Evolutionary conservation across 129 eudicot genomes (phyloP).

Genomic region (Mikania micrantha): DNA sequence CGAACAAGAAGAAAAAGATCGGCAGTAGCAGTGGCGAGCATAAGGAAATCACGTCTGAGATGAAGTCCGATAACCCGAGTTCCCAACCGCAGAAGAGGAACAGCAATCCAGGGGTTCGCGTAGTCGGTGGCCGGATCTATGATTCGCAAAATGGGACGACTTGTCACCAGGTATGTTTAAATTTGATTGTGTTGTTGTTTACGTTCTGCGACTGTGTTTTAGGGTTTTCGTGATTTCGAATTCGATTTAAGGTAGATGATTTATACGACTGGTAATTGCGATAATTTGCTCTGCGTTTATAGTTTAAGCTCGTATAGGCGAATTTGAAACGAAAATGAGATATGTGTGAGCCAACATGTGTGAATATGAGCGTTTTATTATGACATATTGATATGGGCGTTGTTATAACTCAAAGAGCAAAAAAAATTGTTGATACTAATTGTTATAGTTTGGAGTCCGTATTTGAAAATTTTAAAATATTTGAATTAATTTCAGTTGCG

Average conservation of each 20-base stretch:
- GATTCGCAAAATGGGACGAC: slow-evolving; percentile 65
- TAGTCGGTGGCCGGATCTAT: slow-evolving; percentile 46
- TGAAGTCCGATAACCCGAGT: not conserved
- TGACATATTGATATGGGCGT: not conserved
- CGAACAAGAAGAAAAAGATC: slow-evolving; percentile 7
- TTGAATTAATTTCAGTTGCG: not conserved
- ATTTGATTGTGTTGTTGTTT: not conserved
- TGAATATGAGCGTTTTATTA: too few species aligned
- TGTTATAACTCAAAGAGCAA: not conserved
- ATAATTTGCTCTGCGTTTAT: not conserved
- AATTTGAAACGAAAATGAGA: too few species aligned
- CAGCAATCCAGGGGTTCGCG: slow-evolving; percentile 47
- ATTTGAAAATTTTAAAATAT: not conserved
- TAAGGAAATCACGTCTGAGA: not conserved
- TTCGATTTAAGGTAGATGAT: not conserved
- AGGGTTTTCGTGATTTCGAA: not conserved
- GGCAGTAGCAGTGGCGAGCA: not conserved
- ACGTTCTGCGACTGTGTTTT: not conserved
- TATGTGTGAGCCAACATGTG: too few species aligned
- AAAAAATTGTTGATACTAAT: not conserved
- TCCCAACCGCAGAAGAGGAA: slow-evolving; percentile 41
- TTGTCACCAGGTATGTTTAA: slow-evolving; percentile 63
- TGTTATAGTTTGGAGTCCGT: not conserved
- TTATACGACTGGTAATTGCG: not conserved
- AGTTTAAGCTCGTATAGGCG: not conserved